Evolutionary conservation across 2,329 filamentous ascomycete species (phyloP).

Genomic region (Penicillium aurantiogriseum): DNA sequence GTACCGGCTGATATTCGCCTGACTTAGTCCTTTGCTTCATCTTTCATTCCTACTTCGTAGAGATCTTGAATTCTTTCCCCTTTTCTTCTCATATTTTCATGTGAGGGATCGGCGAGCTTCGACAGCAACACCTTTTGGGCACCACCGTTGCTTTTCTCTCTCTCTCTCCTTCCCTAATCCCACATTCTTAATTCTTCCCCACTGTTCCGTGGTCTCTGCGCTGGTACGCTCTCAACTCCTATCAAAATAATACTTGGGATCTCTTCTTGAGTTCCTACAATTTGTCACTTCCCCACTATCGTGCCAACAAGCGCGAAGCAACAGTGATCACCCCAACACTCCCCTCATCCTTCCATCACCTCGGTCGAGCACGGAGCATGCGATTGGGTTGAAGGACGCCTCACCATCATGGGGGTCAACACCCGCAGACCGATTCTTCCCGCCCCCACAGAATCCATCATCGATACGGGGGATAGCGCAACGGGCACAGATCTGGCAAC

Average conservation of each 20-base stretch:
- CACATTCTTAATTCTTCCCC: conserved; percentile 8
- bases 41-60: conserved; percentile 11
- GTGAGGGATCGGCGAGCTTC: conserved; percentile 27
- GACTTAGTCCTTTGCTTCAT: not conserved
- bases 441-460: conserved; percentile 51
- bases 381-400: conserved; percentile 32
- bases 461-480: conserved; percentile 43
- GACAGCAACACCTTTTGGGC: not conserved
- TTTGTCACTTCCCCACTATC: conserved; percentile 13
- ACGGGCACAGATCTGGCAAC: conserved; percentile 50
- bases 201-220: conserved; percentile 22
- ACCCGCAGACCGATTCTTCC: conserved; percentile 50
- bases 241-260: conserved; percentile 4
- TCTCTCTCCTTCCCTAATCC: conserved; percentile 10
- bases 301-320: conserved; percentile 21
- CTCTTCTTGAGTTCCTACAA: conserved; percentile 11
- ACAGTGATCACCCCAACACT: conserved; percentile 19
- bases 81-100: conserved; percentile 18
- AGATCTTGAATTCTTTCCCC: conserved; percentile 3
- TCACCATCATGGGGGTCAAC: conserved; percentile 49
- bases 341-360: conserved; percentile 11
- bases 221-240: conserved; percentile 25
- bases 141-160: conserved; percentile 2
- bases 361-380: conserved; percentile 32
- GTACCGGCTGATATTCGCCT: conserved; percentile 4